Evolutionary conservation across 2,329 filamentous ascomycete species (phyloP).

Genomic region (Pseudocercospora cruenta): DNA sequence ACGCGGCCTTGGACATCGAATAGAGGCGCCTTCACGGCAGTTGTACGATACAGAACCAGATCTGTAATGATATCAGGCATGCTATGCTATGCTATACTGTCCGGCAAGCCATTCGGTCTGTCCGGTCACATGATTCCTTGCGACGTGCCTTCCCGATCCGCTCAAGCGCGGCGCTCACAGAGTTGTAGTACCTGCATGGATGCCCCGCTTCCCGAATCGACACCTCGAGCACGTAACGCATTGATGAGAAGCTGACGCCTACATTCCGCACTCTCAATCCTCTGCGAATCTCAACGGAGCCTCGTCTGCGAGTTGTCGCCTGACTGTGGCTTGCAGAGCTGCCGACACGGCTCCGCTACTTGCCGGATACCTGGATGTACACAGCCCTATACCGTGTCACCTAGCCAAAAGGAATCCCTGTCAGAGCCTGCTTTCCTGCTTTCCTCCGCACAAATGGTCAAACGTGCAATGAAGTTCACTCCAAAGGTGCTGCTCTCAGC

Average conservation of each 20-base stretch:
- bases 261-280: background rate
- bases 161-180: background rate
- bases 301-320: background rate
- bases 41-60: conserved; percentile 12
- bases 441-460: conserved; percentile 60
- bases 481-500: conserved; percentile 77
- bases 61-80: background rate
- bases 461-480: conserved; percentile 71
- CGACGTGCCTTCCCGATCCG: background rate
- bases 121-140: background rate
- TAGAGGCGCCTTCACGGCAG: conserved; percentile 15
- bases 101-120: background rate
- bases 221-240: background rate
- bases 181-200: background rate
- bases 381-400: background rate
- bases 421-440: background rate
- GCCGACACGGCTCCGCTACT: background rate
- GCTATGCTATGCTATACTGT: background rate
- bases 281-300: background rate
- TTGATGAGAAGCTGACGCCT: background rate
- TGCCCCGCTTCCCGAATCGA: background rate
- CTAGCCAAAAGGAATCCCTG: conserved; percentile 3
- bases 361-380: conserved; percentile 1
- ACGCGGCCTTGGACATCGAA: conserved; percentile 35
- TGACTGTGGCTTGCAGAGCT: background rate